Evolutionary conservation across 352 stramenopile species (phyloP).

Genomic region (Globisporangium polare): DNA sequence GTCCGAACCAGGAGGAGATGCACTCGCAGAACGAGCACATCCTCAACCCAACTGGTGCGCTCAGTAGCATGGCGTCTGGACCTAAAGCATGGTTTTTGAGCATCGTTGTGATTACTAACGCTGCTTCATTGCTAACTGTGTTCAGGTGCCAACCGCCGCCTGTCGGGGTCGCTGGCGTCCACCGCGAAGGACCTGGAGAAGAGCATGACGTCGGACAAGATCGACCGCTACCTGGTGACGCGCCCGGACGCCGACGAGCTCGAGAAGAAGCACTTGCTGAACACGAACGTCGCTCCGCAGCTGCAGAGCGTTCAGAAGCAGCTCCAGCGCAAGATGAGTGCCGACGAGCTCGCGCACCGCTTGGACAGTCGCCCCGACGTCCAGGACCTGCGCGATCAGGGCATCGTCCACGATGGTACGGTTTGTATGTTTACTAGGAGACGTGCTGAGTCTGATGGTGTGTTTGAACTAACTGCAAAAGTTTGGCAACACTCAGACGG

Average conservation of each 20-base stretch:
- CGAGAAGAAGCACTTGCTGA: constrained; percentile 54
- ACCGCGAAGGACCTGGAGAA: constrained; percentile 48
- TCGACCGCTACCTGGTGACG: constrained; percentile 56
- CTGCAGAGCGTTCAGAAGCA: constrained; percentile 74
- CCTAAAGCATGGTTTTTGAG: background rate
- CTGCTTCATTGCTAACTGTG: background rate
- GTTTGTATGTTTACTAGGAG: background rate
- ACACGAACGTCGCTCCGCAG: constrained; percentile 43
- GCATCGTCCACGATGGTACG: constrained; percentile 59
- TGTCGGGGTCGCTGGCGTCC: constrained; percentile 38
- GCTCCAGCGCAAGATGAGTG: constrained; percentile 68
- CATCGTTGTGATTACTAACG: background rate
- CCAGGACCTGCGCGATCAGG: constrained; percentile 65
- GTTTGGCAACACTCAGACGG: constrained; percentile 23
- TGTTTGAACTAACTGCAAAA: background rate
- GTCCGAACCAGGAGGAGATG: constrained; percentile 46
- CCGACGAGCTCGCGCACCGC: constrained; percentile 63
- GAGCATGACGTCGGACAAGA: constrained; percentile 56
- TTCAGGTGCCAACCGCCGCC: constrained; percentile 26
- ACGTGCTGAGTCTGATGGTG: background rate
- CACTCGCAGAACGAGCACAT: constrained; percentile 47
- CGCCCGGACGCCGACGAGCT: constrained; percentile 57
- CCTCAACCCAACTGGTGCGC: constrained; percentile 33
- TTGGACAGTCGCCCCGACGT: constrained; percentile 70
- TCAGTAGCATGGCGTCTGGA: background rate